Evolutionary conservation across 1,139 yeast genomes (phyloP).

Genomic region (Candida anutae): DNA sequence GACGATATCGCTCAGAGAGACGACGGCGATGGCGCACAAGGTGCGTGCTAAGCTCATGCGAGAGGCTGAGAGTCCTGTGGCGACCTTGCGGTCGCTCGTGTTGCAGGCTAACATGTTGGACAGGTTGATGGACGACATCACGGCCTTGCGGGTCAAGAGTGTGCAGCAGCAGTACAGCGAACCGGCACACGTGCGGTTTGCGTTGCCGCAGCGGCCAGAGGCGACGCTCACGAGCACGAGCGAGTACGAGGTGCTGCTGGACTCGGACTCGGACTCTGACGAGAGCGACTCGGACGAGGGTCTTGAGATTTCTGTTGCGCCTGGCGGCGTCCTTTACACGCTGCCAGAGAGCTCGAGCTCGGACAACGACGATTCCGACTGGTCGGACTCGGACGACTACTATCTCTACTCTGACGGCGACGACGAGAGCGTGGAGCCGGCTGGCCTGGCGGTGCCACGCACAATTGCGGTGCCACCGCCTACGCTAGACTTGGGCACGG

Average conservation of each 20-base stretch:
- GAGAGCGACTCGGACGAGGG: constrained; percentile 7
- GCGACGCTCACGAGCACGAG: constrained; percentile 16
- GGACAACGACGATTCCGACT: constrained; percentile 21
- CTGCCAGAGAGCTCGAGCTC: background rate
- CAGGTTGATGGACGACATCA: constrained; percentile 49
- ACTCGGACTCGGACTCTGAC: constrained; percentile 9
- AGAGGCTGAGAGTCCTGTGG: constrained; percentile 58
- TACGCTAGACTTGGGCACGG: too few relatives aligned
- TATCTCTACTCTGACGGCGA: constrained; percentile 6
- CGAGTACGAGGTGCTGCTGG: constrained; percentile 25
- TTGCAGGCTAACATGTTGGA: constrained; percentile 75
- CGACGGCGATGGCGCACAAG: constrained; percentile 44
- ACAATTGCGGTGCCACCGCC: too few relatives aligned
- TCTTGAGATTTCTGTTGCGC: background rate
- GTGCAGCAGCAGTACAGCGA: constrained; percentile 11
- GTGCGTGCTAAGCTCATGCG: constrained; percentile 61
- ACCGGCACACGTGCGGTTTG: constrained; percentile 1
- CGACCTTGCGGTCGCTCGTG: constrained; percentile 55
- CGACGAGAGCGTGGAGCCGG: constrained; percentile 5
- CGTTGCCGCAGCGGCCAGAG: constrained; percentile 4
- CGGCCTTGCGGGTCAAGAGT: constrained; percentile 22
- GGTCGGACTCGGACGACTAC: constrained; percentile 19
- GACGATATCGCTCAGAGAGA: background rate
- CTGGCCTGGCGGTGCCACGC: constrained; percentile 2
- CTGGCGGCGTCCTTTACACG: constrained; percentile 4